Percentiles rank a stretch among this genome's conserved stretches.
Evolutionary conservation across 257 asterid species (phyloP).

Genomic region (Osmanthus fragrans): DNA sequence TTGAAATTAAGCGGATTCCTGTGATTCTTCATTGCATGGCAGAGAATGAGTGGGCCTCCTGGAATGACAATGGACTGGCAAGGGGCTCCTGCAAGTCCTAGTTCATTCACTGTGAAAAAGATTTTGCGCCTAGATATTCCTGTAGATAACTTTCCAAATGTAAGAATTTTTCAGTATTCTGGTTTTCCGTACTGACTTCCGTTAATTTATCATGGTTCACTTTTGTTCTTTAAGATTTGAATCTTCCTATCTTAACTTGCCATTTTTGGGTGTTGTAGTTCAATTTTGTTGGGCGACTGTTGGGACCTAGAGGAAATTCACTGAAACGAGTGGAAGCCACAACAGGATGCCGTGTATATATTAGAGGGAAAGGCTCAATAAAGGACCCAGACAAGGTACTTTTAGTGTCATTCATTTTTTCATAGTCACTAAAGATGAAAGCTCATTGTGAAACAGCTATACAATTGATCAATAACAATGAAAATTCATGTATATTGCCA

Average conservation of each 20-base stretch:
- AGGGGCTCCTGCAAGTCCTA: conserved; percentile 99
- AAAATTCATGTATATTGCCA: background rate
- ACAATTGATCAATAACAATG: background rate
- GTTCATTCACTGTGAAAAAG: conserved; percentile 84
- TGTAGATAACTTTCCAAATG: conserved; percentile 88
- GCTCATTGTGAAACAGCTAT: background rate
- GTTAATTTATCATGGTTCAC: background rate
- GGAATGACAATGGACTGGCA: conserved; percentile 99
- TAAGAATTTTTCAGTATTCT: conserved; percentile 31
- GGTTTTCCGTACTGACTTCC: background rate
- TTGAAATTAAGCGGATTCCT: background rate
- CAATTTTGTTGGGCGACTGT: conserved; percentile 95
- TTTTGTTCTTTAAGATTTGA: conserved; percentile 5
- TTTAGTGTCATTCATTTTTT: background rate
- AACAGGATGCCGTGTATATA: conserved; percentile 96
- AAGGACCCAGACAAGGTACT: conserved; percentile 95
- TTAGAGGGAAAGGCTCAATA: conserved; percentile 96
- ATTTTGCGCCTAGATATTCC: conserved; percentile 96
- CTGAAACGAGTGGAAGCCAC: conserved; percentile 93
- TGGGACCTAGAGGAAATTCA: conserved; percentile 99
- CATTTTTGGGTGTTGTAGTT: conserved; percentile 47
- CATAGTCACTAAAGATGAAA: background rate
- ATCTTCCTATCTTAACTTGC: background rate
- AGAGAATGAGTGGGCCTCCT: conserved; percentile 84
- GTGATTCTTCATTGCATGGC: conserved; percentile 24